A percentile compares a stretch with the other conserved stretches of the same genome.
Conservation (phyloP, 768 basidiomycete genomes). For the Auriculariales sp. region DNA sequence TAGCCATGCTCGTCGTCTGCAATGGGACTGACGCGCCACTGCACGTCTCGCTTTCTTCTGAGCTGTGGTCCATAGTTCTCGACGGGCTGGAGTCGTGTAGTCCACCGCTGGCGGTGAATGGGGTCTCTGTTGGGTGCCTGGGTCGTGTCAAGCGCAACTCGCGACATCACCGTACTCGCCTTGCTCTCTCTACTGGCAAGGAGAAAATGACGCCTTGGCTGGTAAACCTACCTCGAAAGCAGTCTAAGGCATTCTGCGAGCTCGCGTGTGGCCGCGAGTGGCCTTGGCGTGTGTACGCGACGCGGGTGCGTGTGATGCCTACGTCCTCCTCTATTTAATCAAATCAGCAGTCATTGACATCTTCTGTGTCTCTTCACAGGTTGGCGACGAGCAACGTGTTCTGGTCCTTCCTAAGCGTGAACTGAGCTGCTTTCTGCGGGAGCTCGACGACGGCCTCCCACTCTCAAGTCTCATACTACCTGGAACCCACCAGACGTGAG, state of each 20-base stretch:
- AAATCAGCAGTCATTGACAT: not conserved
- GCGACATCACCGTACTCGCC: not conserved
- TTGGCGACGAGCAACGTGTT: constrained; percentile 14
- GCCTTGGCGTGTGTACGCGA: not conserved
- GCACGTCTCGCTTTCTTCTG: not conserved
- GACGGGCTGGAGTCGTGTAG: not conserved
- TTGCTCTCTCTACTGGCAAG: not conserved
- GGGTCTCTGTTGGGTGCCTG: not conserved
- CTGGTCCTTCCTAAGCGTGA: constrained; percentile 47
- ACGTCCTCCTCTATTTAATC: not conserved
- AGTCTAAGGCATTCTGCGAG: not conserved
- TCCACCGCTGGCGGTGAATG: not conserved
- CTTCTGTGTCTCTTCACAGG: too few species aligned
- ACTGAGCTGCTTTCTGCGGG: constrained; percentile 38
- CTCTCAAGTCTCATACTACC: constrained; percentile 69
- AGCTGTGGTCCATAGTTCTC: not conserved
- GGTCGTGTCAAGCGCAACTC: not conserved
- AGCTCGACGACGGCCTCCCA: constrained; percentile 50
- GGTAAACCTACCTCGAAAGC: not conserved
- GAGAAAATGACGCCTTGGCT: too few species aligned
- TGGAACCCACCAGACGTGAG: constrained; percentile 65
- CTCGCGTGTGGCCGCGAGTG: not conserved
- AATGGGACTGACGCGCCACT: not conserved
- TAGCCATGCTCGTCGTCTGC: not conserved
- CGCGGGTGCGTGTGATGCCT: not conserved